Evolutionary conservation across 1,284 basidiomycete species (phyloP).

Genomic region (Sphaerobolus stellatus): DNA sequence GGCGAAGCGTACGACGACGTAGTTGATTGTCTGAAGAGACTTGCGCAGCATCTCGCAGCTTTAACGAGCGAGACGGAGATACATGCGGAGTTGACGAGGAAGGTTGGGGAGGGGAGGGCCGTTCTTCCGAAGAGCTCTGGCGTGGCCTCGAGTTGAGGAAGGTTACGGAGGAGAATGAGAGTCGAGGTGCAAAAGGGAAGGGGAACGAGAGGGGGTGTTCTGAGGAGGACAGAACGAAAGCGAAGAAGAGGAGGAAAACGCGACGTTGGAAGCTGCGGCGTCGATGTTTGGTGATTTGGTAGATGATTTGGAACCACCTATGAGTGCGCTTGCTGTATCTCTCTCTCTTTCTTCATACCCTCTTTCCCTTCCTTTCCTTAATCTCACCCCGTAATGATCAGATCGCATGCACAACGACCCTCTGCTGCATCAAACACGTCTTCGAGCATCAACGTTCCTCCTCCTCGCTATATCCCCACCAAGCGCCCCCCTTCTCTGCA

Average conservation of each 20-base stretch:
- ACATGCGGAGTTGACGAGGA: slow-evolving; percentile 77
- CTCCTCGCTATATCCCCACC: slow-evolving; percentile 36
- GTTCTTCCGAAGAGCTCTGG: too few relatives aligned
- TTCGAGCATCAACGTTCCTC: slow-evolving; percentile 43
- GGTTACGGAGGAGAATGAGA: slow-evolving; percentile 3
- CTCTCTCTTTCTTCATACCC: neutral
- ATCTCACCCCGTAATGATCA: slow-evolving; percentile 27
- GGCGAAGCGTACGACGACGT: slow-evolving; percentile 74
- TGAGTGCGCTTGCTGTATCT: slow-evolving; percentile 75
- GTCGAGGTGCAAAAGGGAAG: slow-evolving; percentile 23
- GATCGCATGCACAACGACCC: slow-evolving; percentile 58
- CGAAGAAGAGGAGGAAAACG: slow-evolving; percentile 51
- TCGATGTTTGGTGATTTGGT: slow-evolving; percentile 80
- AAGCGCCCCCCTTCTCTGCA: slow-evolving; percentile 40
- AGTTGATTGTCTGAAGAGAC: slow-evolving; percentile 76
- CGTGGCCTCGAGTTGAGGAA: slow-evolving; percentile 3
- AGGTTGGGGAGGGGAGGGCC: slow-evolving; percentile 57
- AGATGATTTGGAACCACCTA: slow-evolving; percentile 75
- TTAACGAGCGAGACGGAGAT: slow-evolving; percentile 79
- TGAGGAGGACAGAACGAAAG: too few relatives aligned
- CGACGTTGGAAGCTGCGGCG: slow-evolving; percentile 63
- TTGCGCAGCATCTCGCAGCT: slow-evolving; percentile 90
- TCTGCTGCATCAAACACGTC: slow-evolving; percentile 61
- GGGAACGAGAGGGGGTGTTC: too few relatives aligned
- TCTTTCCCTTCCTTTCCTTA: slow-evolving; percentile 2